Percentiles rank a stretch among this genome's conserved stretches.
Conservation (phyloP, 2,329 filamentous ascomycete species). For the Colletotrichum caudatum region DNA sequence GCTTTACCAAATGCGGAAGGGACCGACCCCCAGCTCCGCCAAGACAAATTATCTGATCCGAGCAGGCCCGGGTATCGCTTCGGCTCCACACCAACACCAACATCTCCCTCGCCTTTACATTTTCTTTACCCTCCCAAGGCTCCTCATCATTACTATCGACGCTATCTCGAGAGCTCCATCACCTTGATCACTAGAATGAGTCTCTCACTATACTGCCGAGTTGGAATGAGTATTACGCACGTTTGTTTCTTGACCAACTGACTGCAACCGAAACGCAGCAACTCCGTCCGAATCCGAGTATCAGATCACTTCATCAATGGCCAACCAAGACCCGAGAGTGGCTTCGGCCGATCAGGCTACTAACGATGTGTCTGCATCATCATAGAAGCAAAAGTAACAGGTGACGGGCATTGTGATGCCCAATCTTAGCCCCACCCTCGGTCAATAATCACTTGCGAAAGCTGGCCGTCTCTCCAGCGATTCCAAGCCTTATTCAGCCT, state of each 20-base stretch:
- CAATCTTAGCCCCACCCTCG: constrained; percentile 9
- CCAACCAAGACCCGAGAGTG: constrained; percentile 15
- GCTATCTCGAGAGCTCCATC: constrained; percentile 1
- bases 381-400: constrained; percentile 15
- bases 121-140: constrained; percentile 5
- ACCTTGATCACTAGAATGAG: constrained; percentile 5
- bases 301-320: constrained; percentile 25
- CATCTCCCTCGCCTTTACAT: constrained; percentile 6
- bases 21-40: constrained; percentile 22
- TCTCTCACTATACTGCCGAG: background rate
- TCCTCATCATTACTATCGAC: background rate
- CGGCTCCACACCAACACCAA: constrained; percentile 29
- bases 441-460: background rate
- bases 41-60: constrained; percentile 44
- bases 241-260: constrained; percentile 6
- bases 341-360: constrained; percentile 13
- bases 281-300: background rate
- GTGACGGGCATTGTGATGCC: background rate
- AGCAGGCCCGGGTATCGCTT: constrained; percentile 27
- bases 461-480: constrained; percentile 14
- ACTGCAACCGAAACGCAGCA: background rate
- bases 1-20: constrained; percentile 24
- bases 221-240: constrained; percentile 5
- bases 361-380: background rate
- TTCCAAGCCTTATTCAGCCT: constrained; percentile 27